Percentiles rank a stretch among this genome's conserved stretches.
Evolutionary conservation across 169 alveolate genomes (phyloP).

Genomic region (Plasmodium sp.): DNA sequence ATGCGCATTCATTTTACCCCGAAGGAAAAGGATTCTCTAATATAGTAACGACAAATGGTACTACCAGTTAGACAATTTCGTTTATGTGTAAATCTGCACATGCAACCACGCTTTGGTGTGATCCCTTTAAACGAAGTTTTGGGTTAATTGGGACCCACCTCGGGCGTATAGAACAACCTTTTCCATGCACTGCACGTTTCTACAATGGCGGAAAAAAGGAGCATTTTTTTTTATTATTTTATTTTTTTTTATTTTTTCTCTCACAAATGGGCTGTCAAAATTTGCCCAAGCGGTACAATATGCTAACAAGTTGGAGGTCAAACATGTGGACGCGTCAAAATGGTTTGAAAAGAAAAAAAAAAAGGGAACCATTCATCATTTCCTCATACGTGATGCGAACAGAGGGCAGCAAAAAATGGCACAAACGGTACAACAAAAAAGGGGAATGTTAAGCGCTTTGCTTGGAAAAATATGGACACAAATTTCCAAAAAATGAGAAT

Average conservation of each 20-base stretch:
- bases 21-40: neutral
- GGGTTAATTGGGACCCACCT: neutral
- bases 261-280: neutral
- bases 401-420: neutral
- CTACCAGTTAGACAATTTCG: neutral
- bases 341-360: neutral
- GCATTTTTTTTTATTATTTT: neutral
- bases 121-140: neutral
- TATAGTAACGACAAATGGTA: neutral
- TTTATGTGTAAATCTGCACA: neutral
- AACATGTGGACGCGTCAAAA: neutral
- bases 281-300: neutral
- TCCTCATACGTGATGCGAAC: neutral
- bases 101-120: neutral
- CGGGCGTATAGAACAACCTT: neutral
- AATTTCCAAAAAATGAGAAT: neutral
- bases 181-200: neutral
- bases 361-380: neutral
- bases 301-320: neutral
- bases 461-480: neutral
- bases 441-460: neutral
- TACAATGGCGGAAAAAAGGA: neutral
- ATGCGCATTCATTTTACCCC: neutral
- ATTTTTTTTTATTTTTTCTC: neutral
- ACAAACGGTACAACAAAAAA: neutral